Base-by-base conservation (phyloP, 768 basidiomycete species). In the Russula vinacea region DNA sequence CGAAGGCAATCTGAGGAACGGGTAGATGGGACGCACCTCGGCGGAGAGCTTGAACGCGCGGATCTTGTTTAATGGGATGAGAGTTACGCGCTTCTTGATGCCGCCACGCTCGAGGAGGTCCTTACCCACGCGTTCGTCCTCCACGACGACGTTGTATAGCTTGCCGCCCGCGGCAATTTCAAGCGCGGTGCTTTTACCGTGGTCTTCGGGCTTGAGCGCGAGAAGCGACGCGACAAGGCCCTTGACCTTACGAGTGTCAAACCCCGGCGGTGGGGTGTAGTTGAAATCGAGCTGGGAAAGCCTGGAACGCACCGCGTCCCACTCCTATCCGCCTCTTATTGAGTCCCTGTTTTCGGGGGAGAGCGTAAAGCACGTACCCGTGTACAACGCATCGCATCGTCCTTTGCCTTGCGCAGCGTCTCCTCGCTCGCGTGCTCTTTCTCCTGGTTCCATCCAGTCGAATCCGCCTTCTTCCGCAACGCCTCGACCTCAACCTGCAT, bases 41-140 rank as follows among this genome's bases (percentile, higher is more conserved):
- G 78, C 74, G 4, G 79, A 71, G 58, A 85, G 77, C 45, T 74
- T 82, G 69, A 80, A 83, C 1, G 86, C 80, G 58, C 83, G 84
- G 71, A 99, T 95, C 78, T 94, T 96, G 75, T 88, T 96, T 54
- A 99, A 78, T 0, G 96, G 96, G 68, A 98, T 94, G 74, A 97
- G 86, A 0, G 94, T 97, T 22, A 96, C 90, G 22, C 94, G 85
- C 75, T 89, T 93, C 78, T 84, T 88, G 69, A 98, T 83, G 55
- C 79, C 78, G 10, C 88, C 87, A 53, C 89, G 85, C 72, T 89
- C 83, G 53, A 98, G 77, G 29, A 98, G 81, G 33, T 90, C 86
- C 69, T 89, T 90, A 33, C 94, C 95, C 51, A 95, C 84, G 61
- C 83, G 83, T 75, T 98, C 94, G 71, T 96, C 87, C 68, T 95